phyloP scores from a whole-genome alignment of 805 yeast genomes.

The Metschnikowia reukaufii region DNA sequence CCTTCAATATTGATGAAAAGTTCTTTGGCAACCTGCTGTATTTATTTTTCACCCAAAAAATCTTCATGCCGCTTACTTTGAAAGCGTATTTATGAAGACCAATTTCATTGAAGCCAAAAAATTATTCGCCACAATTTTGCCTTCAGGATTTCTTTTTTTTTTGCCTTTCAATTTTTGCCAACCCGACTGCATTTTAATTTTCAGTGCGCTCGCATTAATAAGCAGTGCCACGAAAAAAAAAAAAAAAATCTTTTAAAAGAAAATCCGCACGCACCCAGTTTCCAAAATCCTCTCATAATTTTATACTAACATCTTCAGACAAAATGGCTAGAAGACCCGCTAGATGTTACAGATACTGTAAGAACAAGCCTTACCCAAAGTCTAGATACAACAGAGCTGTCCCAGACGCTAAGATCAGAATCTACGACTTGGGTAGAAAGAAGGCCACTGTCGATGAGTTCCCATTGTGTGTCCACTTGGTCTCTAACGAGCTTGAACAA shows the following conservation, averaged over 20 bases:
- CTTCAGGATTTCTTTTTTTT: background rate
- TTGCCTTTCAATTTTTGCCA: background rate
- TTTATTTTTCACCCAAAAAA: background rate
- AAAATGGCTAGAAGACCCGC: conserved; percentile 99
- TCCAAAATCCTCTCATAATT: background rate
- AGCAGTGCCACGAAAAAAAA: conserved; percentile 2
- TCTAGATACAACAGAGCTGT: conserved; percentile 99
- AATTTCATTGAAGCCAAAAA: too few species aligned
- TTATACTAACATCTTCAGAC: conserved; percentile 37
- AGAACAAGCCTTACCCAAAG: conserved; percentile 99
- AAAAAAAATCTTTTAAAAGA: background rate
- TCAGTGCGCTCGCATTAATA: conserved; percentile 5
- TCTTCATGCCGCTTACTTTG: background rate
- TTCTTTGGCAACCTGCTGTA: too few species aligned
- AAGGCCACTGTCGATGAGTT: conserved; percentile 99
- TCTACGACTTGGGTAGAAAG: conserved; percentile 99
- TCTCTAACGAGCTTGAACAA: conserved; percentile 99
- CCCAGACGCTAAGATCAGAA: conserved; percentile 99
- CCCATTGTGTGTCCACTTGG: conserved; percentile 99
- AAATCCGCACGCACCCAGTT: conserved; percentile 1
- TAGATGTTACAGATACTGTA: conserved; percentile 99
- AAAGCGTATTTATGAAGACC: too few species aligned
- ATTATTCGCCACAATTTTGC: too few species aligned
- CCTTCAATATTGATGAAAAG: too few species aligned
- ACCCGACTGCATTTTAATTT: background rate